Percentiles rank a stretch among this genome's conserved stretches.
These are phyloP conservation scores for Penicillium paxilli DNA, from an alignment of 495 filamentous ascomycete genomes.

Conservation along the genomic window DNA sequence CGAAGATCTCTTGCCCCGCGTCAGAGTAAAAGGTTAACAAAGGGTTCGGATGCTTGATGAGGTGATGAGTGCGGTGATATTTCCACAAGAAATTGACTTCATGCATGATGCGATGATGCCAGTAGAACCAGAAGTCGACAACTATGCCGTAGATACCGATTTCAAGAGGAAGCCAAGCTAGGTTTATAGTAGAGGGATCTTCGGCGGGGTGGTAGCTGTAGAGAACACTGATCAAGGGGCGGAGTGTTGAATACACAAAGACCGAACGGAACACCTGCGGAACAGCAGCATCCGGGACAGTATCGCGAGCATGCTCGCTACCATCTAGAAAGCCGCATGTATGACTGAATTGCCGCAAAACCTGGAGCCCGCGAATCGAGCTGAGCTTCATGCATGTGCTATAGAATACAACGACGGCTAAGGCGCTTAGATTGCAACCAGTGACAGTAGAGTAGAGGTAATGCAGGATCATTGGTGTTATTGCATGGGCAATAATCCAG, in stretches of 20 bases:
- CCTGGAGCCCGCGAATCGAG: too few species aligned
- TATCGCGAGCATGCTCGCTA: neutral
- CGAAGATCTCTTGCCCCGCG: conserved; percentile 37
- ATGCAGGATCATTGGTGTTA: too few species aligned
- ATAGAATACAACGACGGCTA: too few species aligned
- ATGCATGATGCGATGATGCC: conserved; percentile 40
- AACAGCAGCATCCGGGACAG: neutral
- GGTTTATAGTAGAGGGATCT: conserved; percentile 23
- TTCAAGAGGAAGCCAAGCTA: conserved; percentile 27
- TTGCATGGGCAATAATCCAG: too few species aligned
- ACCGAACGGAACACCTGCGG: neutral
- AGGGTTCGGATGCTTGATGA: conserved; percentile 39
- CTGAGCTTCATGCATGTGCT: too few species aligned
- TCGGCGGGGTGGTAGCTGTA: conserved; percentile 24
- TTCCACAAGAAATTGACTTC: conserved; percentile 32
- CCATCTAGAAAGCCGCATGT: neutral
- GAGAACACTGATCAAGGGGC: conserved; percentile 31
- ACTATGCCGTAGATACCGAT: conserved; percentile 34
- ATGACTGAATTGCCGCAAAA: too few species aligned
- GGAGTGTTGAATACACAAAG: neutral
- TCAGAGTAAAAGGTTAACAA: conserved; percentile 34
- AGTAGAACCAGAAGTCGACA: conserved; percentile 45
- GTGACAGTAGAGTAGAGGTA: too few species aligned
- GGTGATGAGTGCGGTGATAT: conserved; percentile 42
- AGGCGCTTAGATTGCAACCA: too few species aligned